These are phyloP conservation scores for Melanomma pulvis-pyrius DNA, from an alignment of 495 filamentous ascomycete genomes.

Conservation along the genomic window DNA sequence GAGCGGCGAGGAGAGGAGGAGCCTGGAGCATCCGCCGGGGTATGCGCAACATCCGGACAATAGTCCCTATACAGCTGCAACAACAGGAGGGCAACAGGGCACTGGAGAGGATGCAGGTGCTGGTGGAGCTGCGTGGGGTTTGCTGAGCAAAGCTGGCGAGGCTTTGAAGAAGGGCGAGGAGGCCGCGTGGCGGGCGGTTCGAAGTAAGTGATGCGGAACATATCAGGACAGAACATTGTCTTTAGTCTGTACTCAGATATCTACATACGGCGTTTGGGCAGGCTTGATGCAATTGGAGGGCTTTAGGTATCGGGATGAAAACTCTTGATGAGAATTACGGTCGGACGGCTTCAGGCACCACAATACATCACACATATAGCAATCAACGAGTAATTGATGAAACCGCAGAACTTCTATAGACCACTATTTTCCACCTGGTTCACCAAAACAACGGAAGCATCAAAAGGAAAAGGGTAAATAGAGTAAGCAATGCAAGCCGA, in stretches of 20 bases:
- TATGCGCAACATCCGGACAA: constrained; percentile 23
- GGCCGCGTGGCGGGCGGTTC: constrained; percentile 31
- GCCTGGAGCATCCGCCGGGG: constrained; percentile 28
- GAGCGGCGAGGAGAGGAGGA: constrained; percentile 9
- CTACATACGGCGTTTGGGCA: not conserved
- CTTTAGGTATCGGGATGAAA: not conserved
- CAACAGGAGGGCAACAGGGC: not conserved
- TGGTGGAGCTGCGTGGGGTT: constrained; percentile 25
- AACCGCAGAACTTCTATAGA: constrained; percentile 26
- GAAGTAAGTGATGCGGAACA: constrained; percentile 10
- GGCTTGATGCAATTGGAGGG: not conserved
- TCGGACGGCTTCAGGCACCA: not conserved
- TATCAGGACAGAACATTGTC: too few relatives aligned
- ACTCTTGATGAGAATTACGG: too few relatives aligned
- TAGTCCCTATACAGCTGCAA: constrained; percentile 1
- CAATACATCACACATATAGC: constrained; percentile 12
- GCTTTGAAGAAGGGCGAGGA: constrained; percentile 34
- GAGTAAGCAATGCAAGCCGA: constrained; percentile 40
- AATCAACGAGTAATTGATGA: constrained; percentile 9
- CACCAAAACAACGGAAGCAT: constrained; percentile 26
- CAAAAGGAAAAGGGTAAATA: constrained; percentile 34
- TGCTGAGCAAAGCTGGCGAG: constrained; percentile 29
- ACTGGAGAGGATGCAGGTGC: constrained; percentile 14
- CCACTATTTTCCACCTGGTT: constrained; percentile 27
- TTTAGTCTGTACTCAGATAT: not conserved